A percentile compares a stretch with the other conserved stretches of the same genome.
phyloP scores from a whole-genome alignment of 2,329 filamentous ascomycete species.

The Neopestalotiopsis sp. region DNA sequence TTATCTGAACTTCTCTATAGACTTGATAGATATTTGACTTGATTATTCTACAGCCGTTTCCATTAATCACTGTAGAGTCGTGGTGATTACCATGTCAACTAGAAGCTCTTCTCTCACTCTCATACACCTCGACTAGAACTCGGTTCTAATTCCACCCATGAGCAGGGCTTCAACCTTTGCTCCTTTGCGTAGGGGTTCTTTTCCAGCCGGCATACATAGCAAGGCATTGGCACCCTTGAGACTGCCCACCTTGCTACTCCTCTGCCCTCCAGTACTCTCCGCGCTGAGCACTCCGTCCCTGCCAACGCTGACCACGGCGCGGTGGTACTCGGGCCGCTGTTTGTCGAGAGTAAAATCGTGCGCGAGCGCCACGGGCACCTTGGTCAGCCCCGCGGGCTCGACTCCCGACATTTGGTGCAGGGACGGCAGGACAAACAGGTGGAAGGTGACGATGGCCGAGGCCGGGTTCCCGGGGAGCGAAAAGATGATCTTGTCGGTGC shows the following conservation, averaged over 20 bases:
- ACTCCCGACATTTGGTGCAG: slow-evolving; percentile 79
- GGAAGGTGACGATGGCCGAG: slow-evolving; percentile 88
- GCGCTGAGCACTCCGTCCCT: slow-evolving; percentile 74
- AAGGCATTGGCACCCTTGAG: slow-evolving; percentile 88
- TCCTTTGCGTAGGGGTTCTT: slow-evolving; percentile 71
- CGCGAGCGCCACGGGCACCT: slow-evolving; percentile 71
- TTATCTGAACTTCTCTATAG: no score
- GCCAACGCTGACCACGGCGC: slow-evolving; percentile 72
- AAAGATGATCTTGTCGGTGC: slow-evolving; percentile 76
- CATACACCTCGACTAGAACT: background rate
- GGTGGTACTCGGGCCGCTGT: slow-evolving; percentile 85
- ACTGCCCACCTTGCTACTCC: slow-evolving; percentile 89
- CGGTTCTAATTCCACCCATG: slow-evolving; percentile 58
- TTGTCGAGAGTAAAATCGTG: slow-evolving; percentile 77
- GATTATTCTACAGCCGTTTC: no score
- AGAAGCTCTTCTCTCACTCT: background rate
- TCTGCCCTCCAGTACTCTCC: slow-evolving; percentile 84
- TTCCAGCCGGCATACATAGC: slow-evolving; percentile 72
- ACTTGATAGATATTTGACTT: no score
- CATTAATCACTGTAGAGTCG: no score
- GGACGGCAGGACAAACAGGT: slow-evolving; percentile 90
- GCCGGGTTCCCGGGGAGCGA: slow-evolving; percentile 93
- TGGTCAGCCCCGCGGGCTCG: slow-evolving; percentile 70
- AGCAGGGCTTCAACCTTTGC: slow-evolving; percentile 77
- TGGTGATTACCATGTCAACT: background rate